A percentile compares a stretch with the other conserved stretches of the same genome.
phyloP scores from a whole-genome alignment of 2,329 filamentous ascomycete genomes.

The Arthroderma sp. region DNA sequence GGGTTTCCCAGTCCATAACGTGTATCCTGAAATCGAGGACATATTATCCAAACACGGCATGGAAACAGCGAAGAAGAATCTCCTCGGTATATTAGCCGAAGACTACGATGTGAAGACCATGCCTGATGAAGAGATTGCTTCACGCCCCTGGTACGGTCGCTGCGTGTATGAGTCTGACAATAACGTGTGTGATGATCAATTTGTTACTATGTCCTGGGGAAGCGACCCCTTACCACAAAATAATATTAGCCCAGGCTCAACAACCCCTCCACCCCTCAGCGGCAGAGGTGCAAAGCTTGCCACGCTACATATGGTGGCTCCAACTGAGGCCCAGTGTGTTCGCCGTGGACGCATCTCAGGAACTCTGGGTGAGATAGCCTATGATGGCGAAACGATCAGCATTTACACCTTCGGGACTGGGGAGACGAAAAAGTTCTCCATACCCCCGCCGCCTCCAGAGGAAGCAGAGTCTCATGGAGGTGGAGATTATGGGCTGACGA shows the following conservation, averaged over 20 bases:
- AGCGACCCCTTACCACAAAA: conserved; percentile 44
- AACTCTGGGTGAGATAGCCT: conserved; percentile 70
- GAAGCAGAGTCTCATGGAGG: conserved; percentile 55
- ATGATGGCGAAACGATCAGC: conserved; percentile 64
- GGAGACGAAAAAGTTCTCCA: conserved; percentile 41
- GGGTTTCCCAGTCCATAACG: conserved; percentile 74
- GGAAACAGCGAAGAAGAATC: conserved; percentile 40
- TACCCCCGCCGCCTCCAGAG: conserved; percentile 48
- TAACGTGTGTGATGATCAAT: conserved; percentile 84
- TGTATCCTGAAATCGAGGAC: conserved; percentile 87
- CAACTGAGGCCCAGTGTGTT: conserved; percentile 76
- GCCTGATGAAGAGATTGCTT: conserved; percentile 42
- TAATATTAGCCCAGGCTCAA: conserved; percentile 13
- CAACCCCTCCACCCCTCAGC: conserved; percentile 15
- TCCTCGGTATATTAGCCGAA: conserved; percentile 40
- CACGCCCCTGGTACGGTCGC: conserved; percentile 66
- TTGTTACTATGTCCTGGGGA: conserved; percentile 78
- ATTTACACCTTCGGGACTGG: conserved; percentile 60
- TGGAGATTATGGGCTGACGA: conserved; percentile 66
- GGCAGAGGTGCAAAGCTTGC: conserved; percentile 64
- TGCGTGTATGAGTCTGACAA: conserved; percentile 93
- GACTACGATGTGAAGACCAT: conserved; percentile 45
- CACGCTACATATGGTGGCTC: conserved; percentile 86
- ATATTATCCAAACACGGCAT: conserved; percentile 39
- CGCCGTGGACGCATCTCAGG: conserved; percentile 79